These are phyloP conservation scores for Geotrichum histeridarum DNA, from an alignment of 1,139 yeast species.

Conservation along the genomic window DNA sequence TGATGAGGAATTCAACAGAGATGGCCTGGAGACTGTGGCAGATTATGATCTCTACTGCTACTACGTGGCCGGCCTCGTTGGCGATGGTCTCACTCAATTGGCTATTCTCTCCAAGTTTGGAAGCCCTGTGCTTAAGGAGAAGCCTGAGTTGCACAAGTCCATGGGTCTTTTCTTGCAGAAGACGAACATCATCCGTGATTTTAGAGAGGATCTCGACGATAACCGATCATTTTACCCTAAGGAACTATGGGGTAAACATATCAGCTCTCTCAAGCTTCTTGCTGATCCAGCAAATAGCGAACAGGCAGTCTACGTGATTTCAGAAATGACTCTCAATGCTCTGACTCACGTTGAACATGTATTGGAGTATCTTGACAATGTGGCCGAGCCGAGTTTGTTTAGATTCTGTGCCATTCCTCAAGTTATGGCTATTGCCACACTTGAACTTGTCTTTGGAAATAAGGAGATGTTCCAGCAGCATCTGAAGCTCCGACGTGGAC, in stretches of 20 bases:
- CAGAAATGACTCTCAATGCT: slow-evolving; percentile 76
- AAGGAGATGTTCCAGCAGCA: slow-evolving; percentile 62
- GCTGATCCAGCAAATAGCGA: slow-evolving; percentile 53
- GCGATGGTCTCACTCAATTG: slow-evolving; percentile 86
- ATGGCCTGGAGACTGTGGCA: slow-evolving; percentile 69
- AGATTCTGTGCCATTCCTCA: slow-evolving; percentile 96
- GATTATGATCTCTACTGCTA: slow-evolving; percentile 92
- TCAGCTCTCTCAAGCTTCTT: slow-evolving; percentile 42
- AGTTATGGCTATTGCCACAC: slow-evolving; percentile 95
- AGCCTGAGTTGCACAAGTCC: slow-evolving; percentile 61
- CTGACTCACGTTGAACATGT: slow-evolving; percentile 74
- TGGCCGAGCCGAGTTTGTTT: slow-evolving; percentile 78
- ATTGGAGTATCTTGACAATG: slow-evolving; percentile 66
- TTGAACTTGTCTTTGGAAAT: slow-evolving; percentile 81
- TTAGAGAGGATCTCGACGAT: slow-evolving; percentile 84
- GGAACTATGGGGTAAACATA: slow-evolving; percentile 84
- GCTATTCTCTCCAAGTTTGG: slow-evolving; percentile 45
- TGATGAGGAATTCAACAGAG: slow-evolving; percentile 66
- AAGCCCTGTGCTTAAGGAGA: slow-evolving; percentile 45
- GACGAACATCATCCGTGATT: slow-evolving; percentile 93
- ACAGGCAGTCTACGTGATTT: slow-evolving; percentile 60
- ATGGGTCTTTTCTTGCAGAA: slow-evolving; percentile 96
- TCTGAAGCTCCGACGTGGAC: slow-evolving; percentile 90
- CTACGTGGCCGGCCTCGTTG: slow-evolving; percentile 96
- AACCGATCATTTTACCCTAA: slow-evolving; percentile 96